Percentiles rank a stretch among this genome's conserved stretches.
These are phyloP conservation scores for Mrakia frigida DNA, from an alignment of 768 basidiomycete species.

Conservation along the genomic window DNA sequence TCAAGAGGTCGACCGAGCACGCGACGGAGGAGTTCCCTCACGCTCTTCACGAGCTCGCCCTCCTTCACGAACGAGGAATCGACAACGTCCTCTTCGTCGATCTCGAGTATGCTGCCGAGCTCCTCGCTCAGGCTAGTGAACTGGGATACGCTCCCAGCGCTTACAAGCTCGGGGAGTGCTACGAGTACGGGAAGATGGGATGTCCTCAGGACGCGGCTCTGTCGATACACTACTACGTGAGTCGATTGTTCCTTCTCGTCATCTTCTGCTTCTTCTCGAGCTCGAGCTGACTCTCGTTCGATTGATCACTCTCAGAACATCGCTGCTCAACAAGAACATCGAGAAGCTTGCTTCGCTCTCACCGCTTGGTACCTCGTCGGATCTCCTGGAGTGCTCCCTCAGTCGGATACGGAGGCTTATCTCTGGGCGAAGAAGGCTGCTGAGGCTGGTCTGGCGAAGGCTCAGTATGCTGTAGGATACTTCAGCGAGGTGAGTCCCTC, in stretches of 20 bases:
- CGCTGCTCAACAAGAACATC: conserved; percentile 93
- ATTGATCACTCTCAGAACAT: conserved; percentile 63
- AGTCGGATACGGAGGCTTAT: conserved; percentile 96
- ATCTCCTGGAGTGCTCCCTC: conserved; percentile 92
- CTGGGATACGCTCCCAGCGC: conserved; percentile 95
- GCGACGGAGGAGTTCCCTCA: conserved; percentile 90
- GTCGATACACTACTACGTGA: conserved; percentile 96
- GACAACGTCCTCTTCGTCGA: conserved; percentile 97
- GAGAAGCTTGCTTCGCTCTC: conserved; percentile 94
- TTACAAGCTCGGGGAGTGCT: conserved; percentile 92
- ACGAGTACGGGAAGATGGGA: conserved; percentile 98
- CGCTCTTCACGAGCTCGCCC: conserved; percentile 86
- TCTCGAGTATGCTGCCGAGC: conserved; percentile 87
- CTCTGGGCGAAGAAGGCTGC: conserved; percentile 96
- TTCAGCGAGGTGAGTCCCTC: conserved; percentile 65
- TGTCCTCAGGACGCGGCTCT: conserved; percentile 95
- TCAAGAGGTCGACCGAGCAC: conserved; percentile 89
- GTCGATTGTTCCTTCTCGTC: conserved; percentile 38
- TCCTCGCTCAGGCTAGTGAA: conserved; percentile 90
- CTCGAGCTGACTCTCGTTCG: neutral
- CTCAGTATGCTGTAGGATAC: conserved; percentile 97
- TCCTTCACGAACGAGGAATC: conserved; percentile 94
- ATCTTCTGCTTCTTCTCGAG: neutral
- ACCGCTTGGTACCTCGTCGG: conserved; percentile 99
- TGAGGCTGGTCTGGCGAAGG: conserved; percentile 83